Percentiles rank a stretch among this genome's conserved stretches.
Conservation (phyloP, 1,139 yeast genomes). For the Kazachstania sp. region DNA sequence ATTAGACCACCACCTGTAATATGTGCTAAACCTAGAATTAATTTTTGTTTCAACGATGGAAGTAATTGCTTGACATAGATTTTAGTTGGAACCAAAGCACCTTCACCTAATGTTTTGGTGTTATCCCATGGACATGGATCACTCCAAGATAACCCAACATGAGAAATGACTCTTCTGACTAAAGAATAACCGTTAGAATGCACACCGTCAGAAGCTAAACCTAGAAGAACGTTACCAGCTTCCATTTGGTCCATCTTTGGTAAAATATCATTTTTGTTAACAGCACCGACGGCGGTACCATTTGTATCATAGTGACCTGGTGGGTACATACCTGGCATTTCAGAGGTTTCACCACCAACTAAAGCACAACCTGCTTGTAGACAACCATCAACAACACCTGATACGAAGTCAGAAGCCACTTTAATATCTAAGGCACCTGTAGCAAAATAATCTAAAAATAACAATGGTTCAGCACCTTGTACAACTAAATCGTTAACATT, state of each 20-base stretch:
- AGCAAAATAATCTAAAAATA: constrained; percentile 94
- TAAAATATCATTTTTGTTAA: constrained; percentile 61
- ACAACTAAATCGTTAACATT: constrained; percentile 95
- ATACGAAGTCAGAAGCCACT: constrained; percentile 80
- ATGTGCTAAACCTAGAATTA: constrained; percentile 84
- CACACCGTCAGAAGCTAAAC: constrained; percentile 82
- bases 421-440: constrained; percentile 81
- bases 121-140: constrained; percentile 82
- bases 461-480: constrained; percentile 97
- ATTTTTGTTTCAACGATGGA: constrained; percentile 58
- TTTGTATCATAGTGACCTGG: constrained; percentile 95
- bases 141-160: constrained; percentile 56
- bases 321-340: constrained; percentile 98
- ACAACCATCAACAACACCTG: constrained; percentile 97
- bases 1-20: constrained; percentile 98
- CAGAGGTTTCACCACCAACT: constrained; percentile 98
- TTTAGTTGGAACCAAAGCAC: constrained; percentile 79
- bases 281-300: constrained; percentile 99
- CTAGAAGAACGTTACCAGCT: constrained; percentile 75
- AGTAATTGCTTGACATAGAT: constrained; percentile 89
- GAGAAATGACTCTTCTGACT: constrained; percentile 88
- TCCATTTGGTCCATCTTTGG: constrained; percentile 63
- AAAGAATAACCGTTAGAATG: constrained; percentile 96
- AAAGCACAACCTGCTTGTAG: constrained; percentile 92
- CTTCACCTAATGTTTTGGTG: constrained; percentile 72